Evolutionary conservation across 2,329 filamentous ascomycete species (phyloP).

Genomic region (Phoma sp.): DNA sequence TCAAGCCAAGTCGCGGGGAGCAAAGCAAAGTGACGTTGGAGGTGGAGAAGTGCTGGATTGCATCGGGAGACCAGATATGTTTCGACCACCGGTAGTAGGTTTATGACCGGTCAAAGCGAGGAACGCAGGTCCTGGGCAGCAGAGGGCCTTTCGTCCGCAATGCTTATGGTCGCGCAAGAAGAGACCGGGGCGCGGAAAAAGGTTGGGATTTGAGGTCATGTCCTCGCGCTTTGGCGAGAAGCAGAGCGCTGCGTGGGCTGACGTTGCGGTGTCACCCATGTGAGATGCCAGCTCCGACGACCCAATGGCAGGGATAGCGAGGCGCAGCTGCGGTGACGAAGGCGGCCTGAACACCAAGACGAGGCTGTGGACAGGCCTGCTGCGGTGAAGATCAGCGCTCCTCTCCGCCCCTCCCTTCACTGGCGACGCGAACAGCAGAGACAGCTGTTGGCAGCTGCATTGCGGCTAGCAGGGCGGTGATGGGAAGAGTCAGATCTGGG

Average conservation of each 20-base stretch:
- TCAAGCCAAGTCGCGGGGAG: neutral
- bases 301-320: constrained; percentile 6
- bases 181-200: neutral
- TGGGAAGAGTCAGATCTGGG: neutral
- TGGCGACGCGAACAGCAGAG: constrained; percentile 9
- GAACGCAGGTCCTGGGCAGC: neutral
- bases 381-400: constrained; percentile 21
- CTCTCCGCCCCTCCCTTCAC: neutral
- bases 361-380: constrained; percentile 25
- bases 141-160: neutral
- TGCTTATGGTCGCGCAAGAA: constrained; percentile 11
- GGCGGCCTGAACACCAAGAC: constrained; percentile 22
- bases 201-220: constrained; percentile 1
- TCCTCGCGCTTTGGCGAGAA: neutral
- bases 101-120: neutral
- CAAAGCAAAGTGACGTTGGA: neutral
- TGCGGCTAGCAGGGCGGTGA: neutral
- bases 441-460: neutral
- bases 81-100: neutral
- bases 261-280: constrained; percentile 1
- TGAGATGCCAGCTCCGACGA: neutral
- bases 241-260: neutral
- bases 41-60: too few species aligned
- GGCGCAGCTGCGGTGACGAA: constrained; percentile 12
- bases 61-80: neutral